Evolutionary conservation across 2,329 filamentous ascomycete genomes (phyloP), one percentile per base, ranked within the genome.

Genomic region (Fusarium nurragi): DNA sequence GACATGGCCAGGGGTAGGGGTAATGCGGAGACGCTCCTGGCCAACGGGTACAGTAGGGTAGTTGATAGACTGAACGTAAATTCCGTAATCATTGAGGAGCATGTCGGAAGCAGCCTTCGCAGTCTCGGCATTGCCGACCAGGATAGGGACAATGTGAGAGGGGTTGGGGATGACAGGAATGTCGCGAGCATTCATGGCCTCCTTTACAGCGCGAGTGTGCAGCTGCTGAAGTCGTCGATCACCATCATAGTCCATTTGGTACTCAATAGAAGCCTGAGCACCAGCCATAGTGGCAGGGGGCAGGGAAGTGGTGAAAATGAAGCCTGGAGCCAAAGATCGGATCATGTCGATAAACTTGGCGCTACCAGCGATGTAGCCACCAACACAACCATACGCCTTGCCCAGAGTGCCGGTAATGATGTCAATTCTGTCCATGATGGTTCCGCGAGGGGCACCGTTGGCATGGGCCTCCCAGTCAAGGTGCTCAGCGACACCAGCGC

Each of bases 61-160:
- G 82, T 99, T 99, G 85, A 99, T 98, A 53, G 93, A 93, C 80
- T 99, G 95, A 23, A 99, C 95, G 76, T 99, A 99, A 75, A 99
- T 97, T 62, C 89, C 87, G 82, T 97, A 91, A 69, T 97, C 90
- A 69, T 91, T 88, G 14, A 99, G 86, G 21, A 99, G 88, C 82
- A 97, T 88, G 76, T 99, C 95, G 22, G 92, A 97, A 9, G 95
- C 95, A 71, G 90, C 84, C 84, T 95, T 97, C 59, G 95, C 95
- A 37, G 96, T 82, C 78, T 95, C 94, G 43, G 95, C 95, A 73
- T 97, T 95, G 58, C 95, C 95, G 46, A 99, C 94, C 13, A 99
- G 85, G 52, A 98, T 86, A 5, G 95, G 95, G 49, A 99, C 86
- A 74, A 99, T 99, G 81, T 99, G 95, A 46, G 92, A 96, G 0